A percentile compares a stretch with the other conserved stretches of the same genome.
Conservation (phyloP, 192 early-diverging fungal species). For the Mortierella alpina region DNA sequence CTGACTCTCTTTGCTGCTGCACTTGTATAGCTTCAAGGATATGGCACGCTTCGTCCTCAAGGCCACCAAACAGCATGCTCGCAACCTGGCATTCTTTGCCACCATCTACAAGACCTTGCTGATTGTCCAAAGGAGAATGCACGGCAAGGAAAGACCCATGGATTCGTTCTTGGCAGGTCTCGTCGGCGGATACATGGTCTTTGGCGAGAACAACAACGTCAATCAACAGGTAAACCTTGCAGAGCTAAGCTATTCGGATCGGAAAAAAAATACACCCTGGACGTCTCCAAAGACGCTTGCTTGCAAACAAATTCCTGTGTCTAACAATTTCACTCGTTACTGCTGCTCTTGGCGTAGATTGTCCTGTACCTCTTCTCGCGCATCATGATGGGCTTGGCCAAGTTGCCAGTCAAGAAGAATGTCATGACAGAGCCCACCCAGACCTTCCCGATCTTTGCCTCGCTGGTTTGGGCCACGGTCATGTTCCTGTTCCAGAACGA, state of each 20-base stretch:
- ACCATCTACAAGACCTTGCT: constrained; percentile 95
- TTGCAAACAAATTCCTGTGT: not conserved
- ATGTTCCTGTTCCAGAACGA: constrained; percentile 97
- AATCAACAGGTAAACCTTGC: constrained; percentile 84
- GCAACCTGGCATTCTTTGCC: constrained; percentile 91
- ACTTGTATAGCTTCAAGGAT: constrained; percentile 72
- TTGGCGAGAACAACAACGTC: constrained; percentile 94
- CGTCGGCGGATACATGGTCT: constrained; percentile 92
- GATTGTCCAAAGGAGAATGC: constrained; percentile 77
- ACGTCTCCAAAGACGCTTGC: not conserved
- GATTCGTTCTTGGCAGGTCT: constrained; percentile 93
- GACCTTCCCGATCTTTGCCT: constrained; percentile 93
- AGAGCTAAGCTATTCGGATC: not conserved
- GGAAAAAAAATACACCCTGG: not conserved
- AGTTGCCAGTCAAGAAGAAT: constrained; percentile 78
- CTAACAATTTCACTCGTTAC: not conserved
- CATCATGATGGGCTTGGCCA: constrained; percentile 87
- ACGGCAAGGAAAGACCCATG: constrained; percentile 78
- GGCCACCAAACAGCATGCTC: constrained; percentile 90
- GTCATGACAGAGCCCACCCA: constrained; percentile 78
- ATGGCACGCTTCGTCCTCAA: constrained; percentile 82
- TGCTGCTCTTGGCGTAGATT: constrained; percentile 66
- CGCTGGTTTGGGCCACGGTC: constrained; percentile 91
- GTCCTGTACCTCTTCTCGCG: constrained; percentile 95
- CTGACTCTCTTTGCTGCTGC: not conserved